A percentile compares a stretch with the other conserved stretches of the same genome.
Conservation (phyloP, 2,329 filamentous ascomycete species). For the Penicillium sp. region DNA sequence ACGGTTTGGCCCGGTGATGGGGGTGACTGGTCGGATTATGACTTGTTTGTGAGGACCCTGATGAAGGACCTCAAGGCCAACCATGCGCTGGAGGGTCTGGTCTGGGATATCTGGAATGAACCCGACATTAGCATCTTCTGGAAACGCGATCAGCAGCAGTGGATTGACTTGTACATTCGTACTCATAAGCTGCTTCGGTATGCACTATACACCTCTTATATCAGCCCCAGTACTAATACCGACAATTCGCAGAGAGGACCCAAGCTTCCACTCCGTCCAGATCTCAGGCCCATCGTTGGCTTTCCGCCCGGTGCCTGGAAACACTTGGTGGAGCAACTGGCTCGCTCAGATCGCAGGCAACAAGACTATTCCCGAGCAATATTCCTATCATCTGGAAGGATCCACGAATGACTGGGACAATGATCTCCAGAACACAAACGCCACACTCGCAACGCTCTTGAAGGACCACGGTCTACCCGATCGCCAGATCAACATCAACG, state of each 20-base stretch:
- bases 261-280: conserved; percentile 16
- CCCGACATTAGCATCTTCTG: conserved; percentile 48
- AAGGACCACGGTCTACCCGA: conserved; percentile 33
- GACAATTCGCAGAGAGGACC: conserved; percentile 2
- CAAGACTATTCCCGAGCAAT: conserved; percentile 46
- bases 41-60: conserved; percentile 45
- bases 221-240: not conserved
- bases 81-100: conserved; percentile 38
- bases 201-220: conserved; percentile 5
- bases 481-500: conserved; percentile 50
- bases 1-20: conserved; percentile 52
- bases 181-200: conserved; percentile 43
- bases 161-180: conserved; percentile 43
- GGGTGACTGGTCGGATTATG: conserved; percentile 50
- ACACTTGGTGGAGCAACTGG: conserved; percentile 48
- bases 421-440: conserved; percentile 33
- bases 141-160: conserved; percentile 41
- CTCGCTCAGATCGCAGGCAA: conserved; percentile 37
- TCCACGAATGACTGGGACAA: conserved; percentile 23
- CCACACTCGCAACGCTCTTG: conserved; percentile 28
- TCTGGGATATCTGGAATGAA: conserved; percentile 59
- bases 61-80: conserved; percentile 23
- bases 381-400: conserved; percentile 48
- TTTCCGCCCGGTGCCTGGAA: conserved; percentile 30
- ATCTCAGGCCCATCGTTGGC: conserved; percentile 46